These are phyloP conservation scores for Ceratobasidium sp. DNA, from an alignment of 1,284 basidiomycete genomes.

Conservation along the genomic window DNA sequence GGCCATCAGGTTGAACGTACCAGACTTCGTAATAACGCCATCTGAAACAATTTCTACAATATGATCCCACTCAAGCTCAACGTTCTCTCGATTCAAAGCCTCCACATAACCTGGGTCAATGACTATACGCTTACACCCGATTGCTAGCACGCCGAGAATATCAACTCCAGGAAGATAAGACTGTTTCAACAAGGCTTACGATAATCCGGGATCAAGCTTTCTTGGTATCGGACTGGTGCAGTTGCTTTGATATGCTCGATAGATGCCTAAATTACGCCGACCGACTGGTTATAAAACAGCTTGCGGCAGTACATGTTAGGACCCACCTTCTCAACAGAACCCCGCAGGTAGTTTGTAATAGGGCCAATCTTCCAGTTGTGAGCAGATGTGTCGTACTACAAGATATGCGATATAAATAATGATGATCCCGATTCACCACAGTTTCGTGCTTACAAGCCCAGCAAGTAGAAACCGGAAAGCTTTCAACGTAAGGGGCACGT, in stretches of 20 bases:
- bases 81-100: constrained; percentile 67
- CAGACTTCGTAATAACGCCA: constrained; percentile 63
- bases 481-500: constrained; percentile 65
- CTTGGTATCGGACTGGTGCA: constrained; percentile 63
- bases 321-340: constrained; percentile 25
- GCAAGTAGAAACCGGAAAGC: constrained; percentile 66
- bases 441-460: constrained; percentile 59
- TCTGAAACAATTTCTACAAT: constrained; percentile 63
- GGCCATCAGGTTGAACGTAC: constrained; percentile 1
- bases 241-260: constrained; percentile 12
- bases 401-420: not conserved
- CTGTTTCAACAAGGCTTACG: constrained; percentile 56
- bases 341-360: constrained; percentile 16
- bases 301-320: no score
- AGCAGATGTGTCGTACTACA: not conserved
- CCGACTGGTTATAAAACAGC: no score
- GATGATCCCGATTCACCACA: not conserved
- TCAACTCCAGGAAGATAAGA: not conserved
- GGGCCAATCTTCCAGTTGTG: constrained; percentile 26
- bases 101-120: constrained; percentile 69
- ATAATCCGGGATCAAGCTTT: constrained; percentile 66
- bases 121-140: constrained; percentile 70
- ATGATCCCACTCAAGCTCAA: constrained; percentile 64
- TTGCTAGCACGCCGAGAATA: constrained; percentile 34
- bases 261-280: not conserved